phyloP scores from a whole-genome alignment of 1,284 basidiomycete genomes.

The Amylostereum areolatum region DNA sequence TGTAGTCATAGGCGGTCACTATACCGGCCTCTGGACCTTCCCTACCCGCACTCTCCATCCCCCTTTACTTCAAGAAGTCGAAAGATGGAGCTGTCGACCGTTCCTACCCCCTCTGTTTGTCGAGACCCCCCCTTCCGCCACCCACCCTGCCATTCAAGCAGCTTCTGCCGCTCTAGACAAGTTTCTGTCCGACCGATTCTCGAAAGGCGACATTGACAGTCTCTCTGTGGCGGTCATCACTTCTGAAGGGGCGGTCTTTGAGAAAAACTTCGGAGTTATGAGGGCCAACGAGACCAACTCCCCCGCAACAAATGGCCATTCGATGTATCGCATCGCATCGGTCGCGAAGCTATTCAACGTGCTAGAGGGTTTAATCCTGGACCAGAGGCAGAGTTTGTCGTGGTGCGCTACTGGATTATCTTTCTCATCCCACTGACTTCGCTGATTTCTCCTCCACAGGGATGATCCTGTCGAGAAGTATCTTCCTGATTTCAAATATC shows the following conservation, averaged over 20 bases:
- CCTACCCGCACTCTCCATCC: neutral
- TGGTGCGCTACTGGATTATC: constrained; percentile 24
- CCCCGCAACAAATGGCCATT: constrained; percentile 23
- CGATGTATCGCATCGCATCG: constrained; percentile 42
- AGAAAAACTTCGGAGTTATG: constrained; percentile 29
- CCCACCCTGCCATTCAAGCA: constrained; percentile 2
- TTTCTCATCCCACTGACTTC: neutral
- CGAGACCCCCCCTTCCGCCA: constrained; percentile 6
- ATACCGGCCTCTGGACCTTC: no score
- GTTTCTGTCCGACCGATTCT: constrained; percentile 9
- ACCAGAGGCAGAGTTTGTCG: constrained; percentile 33
- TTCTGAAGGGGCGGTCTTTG: constrained; percentile 30
- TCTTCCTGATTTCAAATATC: constrained; percentile 27
- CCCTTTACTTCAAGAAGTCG: no score
- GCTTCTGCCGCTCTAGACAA: constrained; percentile 1
- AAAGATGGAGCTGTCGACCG: constrained; percentile 7
- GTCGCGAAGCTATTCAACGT: constrained; percentile 43
- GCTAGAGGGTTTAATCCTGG: constrained; percentile 39
- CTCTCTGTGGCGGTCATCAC: constrained; percentile 35
- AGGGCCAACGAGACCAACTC: constrained; percentile 37
- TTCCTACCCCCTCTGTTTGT: constrained; percentile 12
- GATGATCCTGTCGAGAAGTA: constrained; percentile 37
- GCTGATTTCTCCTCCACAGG: constrained; percentile 18
- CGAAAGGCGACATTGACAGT: constrained; percentile 30
- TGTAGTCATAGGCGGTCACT: no score